Percentiles rank a stretch among this genome's conserved stretches.
phyloP scores from a whole-genome alignment of 768 basidiomycete species.

The Termitomyces sp. region DNA sequence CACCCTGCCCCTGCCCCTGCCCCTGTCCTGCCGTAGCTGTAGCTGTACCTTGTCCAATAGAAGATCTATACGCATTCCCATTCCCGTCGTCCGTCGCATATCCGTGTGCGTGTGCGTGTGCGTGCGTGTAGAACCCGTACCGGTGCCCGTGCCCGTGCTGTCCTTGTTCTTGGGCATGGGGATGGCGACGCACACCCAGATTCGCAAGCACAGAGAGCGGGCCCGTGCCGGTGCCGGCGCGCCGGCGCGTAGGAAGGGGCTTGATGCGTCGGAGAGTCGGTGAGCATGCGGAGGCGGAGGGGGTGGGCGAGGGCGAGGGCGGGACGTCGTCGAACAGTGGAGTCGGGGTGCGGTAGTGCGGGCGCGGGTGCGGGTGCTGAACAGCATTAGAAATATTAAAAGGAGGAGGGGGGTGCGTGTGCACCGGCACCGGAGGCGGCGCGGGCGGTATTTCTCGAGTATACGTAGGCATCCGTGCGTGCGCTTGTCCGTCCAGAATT shows the following conservation, averaged over 20 bases:
- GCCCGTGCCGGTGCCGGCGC: slow-evolving; percentile 12
- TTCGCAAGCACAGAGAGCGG: not conserved
- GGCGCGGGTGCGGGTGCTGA: not conserved
- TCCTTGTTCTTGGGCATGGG: not conserved
- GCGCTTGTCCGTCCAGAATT: no score
- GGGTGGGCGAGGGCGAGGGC: slow-evolving; percentile 54
- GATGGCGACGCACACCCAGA: not conserved
- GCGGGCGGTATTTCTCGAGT: not conserved
- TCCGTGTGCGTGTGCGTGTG: not conserved
- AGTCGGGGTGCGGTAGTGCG: slow-evolving; percentile 20
- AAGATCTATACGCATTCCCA: not conserved
- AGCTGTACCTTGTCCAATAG: not conserved
- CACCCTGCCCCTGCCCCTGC: no score
- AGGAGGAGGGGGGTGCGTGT: not conserved
- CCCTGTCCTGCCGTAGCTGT: no score
- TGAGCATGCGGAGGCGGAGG: no score
- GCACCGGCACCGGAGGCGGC: not conserved
- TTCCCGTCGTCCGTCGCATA: slow-evolving; percentile 29
- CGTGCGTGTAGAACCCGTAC: no score
- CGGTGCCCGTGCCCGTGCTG: not conserved
- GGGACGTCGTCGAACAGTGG: slow-evolving; percentile 60
- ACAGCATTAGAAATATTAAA: no score
- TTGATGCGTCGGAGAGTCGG: slow-evolving; percentile 33
- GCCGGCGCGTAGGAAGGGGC: slow-evolving; percentile 69
- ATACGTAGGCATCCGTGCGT: no score